phyloP scores from a whole-genome alignment of 2,329 filamentous ascomycete species.

The Graphilbum ipis-grandicollis region DNA sequence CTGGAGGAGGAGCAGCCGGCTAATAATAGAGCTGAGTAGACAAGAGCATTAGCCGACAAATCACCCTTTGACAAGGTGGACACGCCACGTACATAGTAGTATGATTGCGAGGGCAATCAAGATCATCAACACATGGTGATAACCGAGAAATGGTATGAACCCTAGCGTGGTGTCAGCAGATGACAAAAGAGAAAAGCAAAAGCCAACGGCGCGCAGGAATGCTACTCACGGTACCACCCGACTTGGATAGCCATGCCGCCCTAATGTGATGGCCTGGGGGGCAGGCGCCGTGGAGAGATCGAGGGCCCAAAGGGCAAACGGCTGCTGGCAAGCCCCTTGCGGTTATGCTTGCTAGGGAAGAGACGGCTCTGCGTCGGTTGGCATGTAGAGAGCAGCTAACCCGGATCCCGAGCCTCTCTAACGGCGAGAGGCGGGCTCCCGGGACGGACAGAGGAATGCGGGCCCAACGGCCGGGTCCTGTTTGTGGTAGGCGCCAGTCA shows the following conservation, averaged over 20 bases:
- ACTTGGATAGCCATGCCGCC: constrained; percentile 20
- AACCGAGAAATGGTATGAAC: constrained; percentile 52
- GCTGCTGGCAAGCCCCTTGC: background rate
- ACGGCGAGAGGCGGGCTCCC: background rate
- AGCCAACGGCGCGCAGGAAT: background rate
- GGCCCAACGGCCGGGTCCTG: too few species aligned
- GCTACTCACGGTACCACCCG: constrained; percentile 30
- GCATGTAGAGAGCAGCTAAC: background rate
- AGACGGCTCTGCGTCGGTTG: background rate
- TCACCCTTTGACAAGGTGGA: too few species aligned
- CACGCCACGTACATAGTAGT: constrained; percentile 58
- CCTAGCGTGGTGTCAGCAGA: constrained; percentile 19
- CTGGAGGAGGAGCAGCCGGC: constrained; percentile 96
- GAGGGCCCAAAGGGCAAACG: background rate
- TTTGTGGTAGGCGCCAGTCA: too few species aligned
- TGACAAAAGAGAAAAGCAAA: background rate
- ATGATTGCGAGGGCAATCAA: constrained; percentile 88
- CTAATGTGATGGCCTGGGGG: background rate
- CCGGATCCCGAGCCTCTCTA: background rate
- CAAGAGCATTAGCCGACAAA: too few species aligned
- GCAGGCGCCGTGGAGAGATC: background rate
- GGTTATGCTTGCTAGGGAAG: too few species aligned
- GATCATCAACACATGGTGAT: constrained; percentile 90
- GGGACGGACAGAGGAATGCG: background rate
- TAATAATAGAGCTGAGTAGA: constrained; percentile 59